A percentile compares a stretch with the other conserved stretches of the same genome.
Evolutionary conservation across 257 asterid genomes (phyloP).

Genomic region (Lavandula angustifolia): DNA sequence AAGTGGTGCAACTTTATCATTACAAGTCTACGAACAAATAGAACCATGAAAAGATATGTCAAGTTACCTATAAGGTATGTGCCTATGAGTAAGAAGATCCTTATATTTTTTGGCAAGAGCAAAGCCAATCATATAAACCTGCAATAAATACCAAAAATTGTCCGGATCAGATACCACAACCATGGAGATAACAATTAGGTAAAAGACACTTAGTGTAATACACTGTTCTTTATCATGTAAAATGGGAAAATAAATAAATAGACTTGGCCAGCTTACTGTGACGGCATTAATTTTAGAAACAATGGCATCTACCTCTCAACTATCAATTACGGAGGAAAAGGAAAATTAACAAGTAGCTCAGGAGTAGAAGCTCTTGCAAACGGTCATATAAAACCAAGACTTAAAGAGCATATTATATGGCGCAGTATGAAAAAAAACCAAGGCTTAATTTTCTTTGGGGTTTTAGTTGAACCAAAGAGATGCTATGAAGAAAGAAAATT

Average conservation of each 20-base stretch:
- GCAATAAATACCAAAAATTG: constrained; percentile 30
- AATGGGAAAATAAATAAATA: too few relatives aligned
- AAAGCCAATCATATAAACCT: constrained; percentile 85
- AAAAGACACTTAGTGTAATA: background rate
- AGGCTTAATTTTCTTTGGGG: too few relatives aligned
- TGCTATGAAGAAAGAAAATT: background rate
- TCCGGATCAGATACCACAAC: constrained; percentile 21
- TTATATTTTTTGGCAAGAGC: constrained; percentile 90
- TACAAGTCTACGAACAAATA: background rate
- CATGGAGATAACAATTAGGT: constrained; percentile 10
- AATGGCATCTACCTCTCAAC: too few relatives aligned
- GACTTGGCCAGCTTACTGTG: background rate
- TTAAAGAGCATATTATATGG: background rate
- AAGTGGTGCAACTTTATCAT: constrained; percentile 15
- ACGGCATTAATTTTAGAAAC: too few relatives aligned
- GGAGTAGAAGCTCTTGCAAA: too few relatives aligned
- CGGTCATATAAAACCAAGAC: too few relatives aligned
- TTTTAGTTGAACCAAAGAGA: constrained; percentile 4
- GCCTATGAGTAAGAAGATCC: constrained; percentile 73
- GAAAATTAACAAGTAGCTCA: too few relatives aligned
- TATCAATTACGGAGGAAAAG: too few relatives aligned
- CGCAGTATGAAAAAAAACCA: constrained; percentile 9
- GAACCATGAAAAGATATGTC: constrained; percentile 16
- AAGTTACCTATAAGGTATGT: constrained; percentile 76
- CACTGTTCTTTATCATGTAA: background rate